Evolutionary conservation across 2,329 filamentous ascomycete species (phyloP), one percentile per base, ranked within the genome.

Genomic region (Sclerotinia nivalis): DNA sequence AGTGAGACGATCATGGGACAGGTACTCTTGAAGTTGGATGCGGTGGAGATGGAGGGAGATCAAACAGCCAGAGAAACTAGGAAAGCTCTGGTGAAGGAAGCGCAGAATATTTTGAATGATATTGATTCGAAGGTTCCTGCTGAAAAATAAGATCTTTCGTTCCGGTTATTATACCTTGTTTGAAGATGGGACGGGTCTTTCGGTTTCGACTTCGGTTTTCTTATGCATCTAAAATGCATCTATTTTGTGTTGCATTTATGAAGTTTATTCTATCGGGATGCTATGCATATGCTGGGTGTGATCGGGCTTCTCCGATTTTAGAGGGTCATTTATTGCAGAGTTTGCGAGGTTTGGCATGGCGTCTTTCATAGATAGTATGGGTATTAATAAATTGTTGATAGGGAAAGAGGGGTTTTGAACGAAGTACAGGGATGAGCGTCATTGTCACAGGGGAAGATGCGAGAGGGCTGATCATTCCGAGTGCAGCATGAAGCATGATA

Each of bases 1-100:
- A 89, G 88, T 5, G 92, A 96, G 82, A 92, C 89, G 6, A 86
- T 93, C 52, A 83, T 96, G 83, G 88, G 90, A 72, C 90, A 93
- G 75, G 87, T 93, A 2, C 77, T 95, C 50, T 81, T 96, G 73
- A 95, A 94, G 81, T 80, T 93, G 52, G 92, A 96, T 78, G 89
- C 86, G 31, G 87, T 95, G 3, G 91, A 95, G 74, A 89, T 89
- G 0, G 89, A 90, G 61, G 91, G 91, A 7, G 87, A 92, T 73
- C 79, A 82, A 13, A 88, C 89, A 18, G 88, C 91, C 37, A 84
- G 91, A 72, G 80, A 84, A 18, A 86, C 83, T 78, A 83, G 92
- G 76, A 94, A 91, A 81, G 90, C 89, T 70, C 80, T 94, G 65
- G 90, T 95, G n/a, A 87, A 84, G 75, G 85, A 90, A 73, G 89